Conservation (phyloP, 1,284 basidiomycete genomes). For the Moesziomyces antarcticus region DNA sequence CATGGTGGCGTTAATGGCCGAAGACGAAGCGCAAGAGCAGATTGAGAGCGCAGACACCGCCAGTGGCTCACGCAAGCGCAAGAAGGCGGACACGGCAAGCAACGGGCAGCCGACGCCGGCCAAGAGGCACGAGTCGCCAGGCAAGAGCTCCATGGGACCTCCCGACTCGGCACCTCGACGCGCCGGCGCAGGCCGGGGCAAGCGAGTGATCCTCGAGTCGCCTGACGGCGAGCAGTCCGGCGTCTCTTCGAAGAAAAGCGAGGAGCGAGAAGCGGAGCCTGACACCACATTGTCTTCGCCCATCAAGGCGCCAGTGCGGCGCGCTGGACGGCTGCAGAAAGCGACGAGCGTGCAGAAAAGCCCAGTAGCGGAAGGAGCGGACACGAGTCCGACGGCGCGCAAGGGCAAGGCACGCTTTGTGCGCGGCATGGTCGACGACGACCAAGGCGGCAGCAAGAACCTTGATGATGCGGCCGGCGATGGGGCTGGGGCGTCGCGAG, state of each 20-base stretch:
- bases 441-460: constrained; percentile 2
- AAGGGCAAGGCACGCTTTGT: constrained; percentile 13
- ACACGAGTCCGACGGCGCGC: constrained; percentile 22
- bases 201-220: constrained; percentile 23
- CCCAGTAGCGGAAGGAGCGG: neutral
- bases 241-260: neutral
- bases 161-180: constrained; percentile 44
- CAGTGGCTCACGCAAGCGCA: neutral
- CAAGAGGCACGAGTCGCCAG: constrained; percentile 12
- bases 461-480: too few species aligned
- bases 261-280: constrained; percentile 7
- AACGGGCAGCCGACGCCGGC: neutral
- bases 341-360: constrained; percentile 9
- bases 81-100: neutral
- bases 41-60: neutral
- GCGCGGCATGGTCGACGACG: constrained; percentile 11
- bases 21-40: constrained; percentile 2
- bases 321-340: constrained; percentile 20
- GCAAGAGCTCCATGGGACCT: constrained; percentile 41
- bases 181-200: constrained; percentile 11
- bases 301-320: constrained; percentile 33
- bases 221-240: constrained; percentile 9
- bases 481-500: neutral
- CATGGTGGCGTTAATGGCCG: constrained; percentile 11
- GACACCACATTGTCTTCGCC: constrained; percentile 31